phyloP scores from a whole-genome alignment of 805 yeast species.

The Tetrapisispora phaffii region DNA sequence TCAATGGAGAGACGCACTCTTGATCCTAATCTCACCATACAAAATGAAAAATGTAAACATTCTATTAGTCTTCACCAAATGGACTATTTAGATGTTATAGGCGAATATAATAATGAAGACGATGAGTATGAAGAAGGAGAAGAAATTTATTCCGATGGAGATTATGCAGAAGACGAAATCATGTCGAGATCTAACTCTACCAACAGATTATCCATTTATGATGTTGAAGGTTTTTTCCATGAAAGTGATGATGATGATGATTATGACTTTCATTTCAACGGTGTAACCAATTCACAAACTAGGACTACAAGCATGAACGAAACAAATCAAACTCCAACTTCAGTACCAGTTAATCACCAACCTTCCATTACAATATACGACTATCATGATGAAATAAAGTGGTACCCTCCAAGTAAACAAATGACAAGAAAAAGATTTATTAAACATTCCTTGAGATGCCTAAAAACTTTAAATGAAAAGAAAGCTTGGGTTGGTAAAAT shows the following conservation, averaged over 20 bases:
- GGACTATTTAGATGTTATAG: background rate
- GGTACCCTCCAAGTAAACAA: conserved; percentile 39
- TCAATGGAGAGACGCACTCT: background rate
- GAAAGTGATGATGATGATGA: conserved; percentile 20
- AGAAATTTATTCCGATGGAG: background rate
- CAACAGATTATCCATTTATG: conserved; percentile 14
- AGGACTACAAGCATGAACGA: background rate
- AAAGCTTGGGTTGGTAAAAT: conserved; percentile 45
- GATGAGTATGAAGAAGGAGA: background rate
- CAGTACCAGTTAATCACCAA: background rate
- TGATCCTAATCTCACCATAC: background rate
- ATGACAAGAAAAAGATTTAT: conserved; percentile 34
- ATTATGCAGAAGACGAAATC: background rate
- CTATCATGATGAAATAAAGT: conserved; percentile 30
- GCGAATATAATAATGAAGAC: background rate
- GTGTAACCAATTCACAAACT: background rate
- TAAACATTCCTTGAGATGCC: conserved; percentile 47
- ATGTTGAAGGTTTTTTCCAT: conserved; percentile 23
- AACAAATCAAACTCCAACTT: background rate
- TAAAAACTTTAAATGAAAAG: conserved; percentile 41
- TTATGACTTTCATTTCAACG: conserved; percentile 8
- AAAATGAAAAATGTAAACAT: background rate
- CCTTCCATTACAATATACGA: background rate
- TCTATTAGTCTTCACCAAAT: background rate
- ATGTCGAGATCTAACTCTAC: conserved; percentile 6